A percentile compares a stretch with the other conserved stretches of the same genome.
These are phyloP conservation scores for Colletotrichum lindemuthianum DNA, from an alignment of 2,329 filamentous ascomycete species.

Conservation along the genomic window DNA sequence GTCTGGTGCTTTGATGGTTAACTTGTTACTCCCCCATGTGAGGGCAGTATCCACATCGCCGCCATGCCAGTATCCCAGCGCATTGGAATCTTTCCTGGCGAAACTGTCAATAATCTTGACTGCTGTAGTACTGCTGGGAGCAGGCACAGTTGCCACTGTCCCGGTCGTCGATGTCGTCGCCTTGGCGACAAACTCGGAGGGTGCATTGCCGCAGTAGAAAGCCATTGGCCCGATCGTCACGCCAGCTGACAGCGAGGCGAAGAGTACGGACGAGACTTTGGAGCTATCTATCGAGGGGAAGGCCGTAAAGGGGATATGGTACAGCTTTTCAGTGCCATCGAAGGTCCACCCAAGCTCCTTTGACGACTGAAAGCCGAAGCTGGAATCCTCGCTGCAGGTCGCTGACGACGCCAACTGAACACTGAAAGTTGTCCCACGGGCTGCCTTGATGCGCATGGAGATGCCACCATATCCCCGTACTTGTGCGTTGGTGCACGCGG, in stretches of 20 bases:
- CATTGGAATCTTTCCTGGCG: conserved; percentile 60
- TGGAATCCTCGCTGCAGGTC: conserved; percentile 51
- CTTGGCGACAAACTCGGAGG: conserved; percentile 58
- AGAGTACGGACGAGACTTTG: conserved; percentile 63
- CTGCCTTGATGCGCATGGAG: conserved; percentile 64
- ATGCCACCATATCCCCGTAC: conserved; percentile 63
- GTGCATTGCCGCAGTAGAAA: conserved; percentile 65
- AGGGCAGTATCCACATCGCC: conserved; percentile 64
- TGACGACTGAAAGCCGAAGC: conserved; percentile 52
- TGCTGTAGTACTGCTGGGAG: conserved; percentile 59
- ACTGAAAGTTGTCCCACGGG: conserved; percentile 59
- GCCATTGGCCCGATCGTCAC: conserved; percentile 66
- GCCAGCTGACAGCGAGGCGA: conserved; percentile 56
- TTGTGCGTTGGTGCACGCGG: conserved; percentile 61
- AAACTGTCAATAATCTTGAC: conserved; percentile 71
- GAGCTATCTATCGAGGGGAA: conserved; percentile 60
- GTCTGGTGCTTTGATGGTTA: conserved; percentile 54
- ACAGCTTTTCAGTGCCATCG: conserved; percentile 67
- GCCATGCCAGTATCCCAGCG: conserved; percentile 74
- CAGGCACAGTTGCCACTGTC: conserved; percentile 57
- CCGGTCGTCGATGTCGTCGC: conserved; percentile 50
- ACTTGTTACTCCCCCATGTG: conserved; percentile 59
- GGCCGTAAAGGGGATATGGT: conserved; percentile 65
- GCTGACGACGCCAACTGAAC: conserved; percentile 62
- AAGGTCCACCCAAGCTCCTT: conserved; percentile 68